Conservation (phyloP, 371 early-diverging fungal genomes). For the Rhizopus delemar region DNA sequence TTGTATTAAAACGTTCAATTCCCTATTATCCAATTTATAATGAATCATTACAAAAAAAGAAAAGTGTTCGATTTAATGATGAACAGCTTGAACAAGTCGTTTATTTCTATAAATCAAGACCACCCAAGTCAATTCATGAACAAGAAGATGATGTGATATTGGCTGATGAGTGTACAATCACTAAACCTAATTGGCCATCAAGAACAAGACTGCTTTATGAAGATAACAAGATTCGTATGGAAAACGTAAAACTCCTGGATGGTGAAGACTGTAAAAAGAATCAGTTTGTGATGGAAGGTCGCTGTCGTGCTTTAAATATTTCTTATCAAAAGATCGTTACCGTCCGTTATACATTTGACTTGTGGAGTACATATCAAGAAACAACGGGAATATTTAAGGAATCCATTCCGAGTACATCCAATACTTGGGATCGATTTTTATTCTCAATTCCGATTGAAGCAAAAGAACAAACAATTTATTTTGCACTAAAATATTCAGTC, state of each 20-base stretch:
- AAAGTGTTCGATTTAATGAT: conserved; percentile 32
- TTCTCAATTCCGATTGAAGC: conserved; percentile 26
- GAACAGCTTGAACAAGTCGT: conserved; percentile 17
- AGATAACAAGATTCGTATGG: conserved; percentile 37
- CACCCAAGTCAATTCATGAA: conserved; percentile 43
- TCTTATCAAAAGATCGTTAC: conserved; percentile 73
- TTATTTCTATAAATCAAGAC: conserved; percentile 32
- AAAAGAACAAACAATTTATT: conserved; percentile 40
- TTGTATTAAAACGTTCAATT: conserved; percentile 20
- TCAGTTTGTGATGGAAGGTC: conserved; percentile 50
- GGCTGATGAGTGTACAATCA: conserved; percentile 17
- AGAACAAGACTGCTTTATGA: conserved; percentile 12
- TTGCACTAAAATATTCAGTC: conserved; percentile 55
- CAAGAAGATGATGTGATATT: conserved; percentile 31
- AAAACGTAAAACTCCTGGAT: conserved; percentile 29
- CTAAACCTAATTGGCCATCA: conserved; percentile 20
- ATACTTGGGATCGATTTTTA: conserved; percentile 45
- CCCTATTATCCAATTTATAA: conserved; percentile 13
- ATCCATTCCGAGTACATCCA: conserved; percentile 35
- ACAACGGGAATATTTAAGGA: conserved; percentile 58
- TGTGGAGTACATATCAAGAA: conserved; percentile 69
- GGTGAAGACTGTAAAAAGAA: conserved; percentile 30
- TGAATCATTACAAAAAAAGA: conserved; percentile 16
- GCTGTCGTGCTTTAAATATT: conserved; percentile 73
- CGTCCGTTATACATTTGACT: conserved; percentile 71